These are phyloP conservation scores for Coemansia pectinata DNA, from an alignment of 192 early-diverging fungal species.

Conservation along the genomic window DNA sequence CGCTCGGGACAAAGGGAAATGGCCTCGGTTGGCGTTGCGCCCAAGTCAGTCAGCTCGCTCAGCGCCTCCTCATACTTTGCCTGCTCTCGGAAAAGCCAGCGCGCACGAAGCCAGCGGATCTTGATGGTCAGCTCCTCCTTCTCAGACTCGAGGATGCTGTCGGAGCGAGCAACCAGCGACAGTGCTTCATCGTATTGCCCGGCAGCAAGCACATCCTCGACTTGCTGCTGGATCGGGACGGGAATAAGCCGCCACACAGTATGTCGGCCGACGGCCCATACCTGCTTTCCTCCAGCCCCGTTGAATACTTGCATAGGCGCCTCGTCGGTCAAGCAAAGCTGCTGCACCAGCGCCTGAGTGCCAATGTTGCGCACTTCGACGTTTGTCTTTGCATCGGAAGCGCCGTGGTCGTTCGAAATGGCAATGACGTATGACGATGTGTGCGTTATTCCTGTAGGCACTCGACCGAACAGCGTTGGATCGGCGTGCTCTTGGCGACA, in stretches of 20 bases:
- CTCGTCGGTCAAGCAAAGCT: slow-evolving; percentile 65
- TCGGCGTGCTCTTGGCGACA: slow-evolving; percentile 45
- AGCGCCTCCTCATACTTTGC: slow-evolving; percentile 67
- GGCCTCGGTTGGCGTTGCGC: slow-evolving; percentile 64
- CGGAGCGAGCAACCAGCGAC: slow-evolving; percentile 73
- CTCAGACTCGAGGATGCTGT: slow-evolving; percentile 69
- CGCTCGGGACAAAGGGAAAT: slow-evolving; percentile 69
- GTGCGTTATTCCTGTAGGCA: slow-evolving; percentile 45
- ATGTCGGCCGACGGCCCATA: slow-evolving; percentile 67
- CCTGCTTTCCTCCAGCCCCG: slow-evolving; percentile 70
- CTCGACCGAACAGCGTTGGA: slow-evolving; percentile 43
- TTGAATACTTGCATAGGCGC: slow-evolving; percentile 53
- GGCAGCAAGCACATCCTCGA: slow-evolving; percentile 70
- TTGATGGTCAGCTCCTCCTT: slow-evolving; percentile 63
- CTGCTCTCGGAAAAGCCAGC: slow-evolving; percentile 66
- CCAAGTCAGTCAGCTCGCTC: slow-evolving; percentile 65
- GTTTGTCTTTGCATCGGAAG: slow-evolving; percentile 27
- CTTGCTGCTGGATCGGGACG: slow-evolving; percentile 52
- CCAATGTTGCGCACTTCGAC: slow-evolving; percentile 88
- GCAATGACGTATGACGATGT: slow-evolving; percentile 51
- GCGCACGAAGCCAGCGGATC: slow-evolving; percentile 68
- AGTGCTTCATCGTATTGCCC: slow-evolving; percentile 74
- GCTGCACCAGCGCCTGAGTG: slow-evolving; percentile 81
- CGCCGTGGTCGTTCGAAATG: slow-evolving; percentile 16
- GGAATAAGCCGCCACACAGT: slow-evolving; percentile 77